phyloP scores from a whole-genome alignment of 805 yeast genomes.

The Dipodascus geniculatus region DNA sequence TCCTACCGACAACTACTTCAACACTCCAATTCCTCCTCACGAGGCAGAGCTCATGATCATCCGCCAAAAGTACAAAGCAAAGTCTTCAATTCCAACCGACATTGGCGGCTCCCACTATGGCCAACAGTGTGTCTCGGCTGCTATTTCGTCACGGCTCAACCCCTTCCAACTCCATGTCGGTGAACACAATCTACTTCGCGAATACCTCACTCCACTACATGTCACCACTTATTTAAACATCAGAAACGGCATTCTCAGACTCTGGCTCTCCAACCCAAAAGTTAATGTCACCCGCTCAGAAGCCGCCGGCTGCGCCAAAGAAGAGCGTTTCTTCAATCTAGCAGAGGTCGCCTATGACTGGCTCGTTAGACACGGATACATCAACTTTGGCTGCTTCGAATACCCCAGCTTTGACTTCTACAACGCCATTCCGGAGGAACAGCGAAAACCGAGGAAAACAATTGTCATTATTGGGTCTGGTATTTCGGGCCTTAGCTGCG shows the following conservation, averaged over 20 bases:
- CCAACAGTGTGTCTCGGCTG: slow-evolving; percentile 30
- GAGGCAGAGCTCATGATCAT: slow-evolving; percentile 15
- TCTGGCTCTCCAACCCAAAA: slow-evolving; percentile 32
- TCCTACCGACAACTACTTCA: slow-evolving; percentile 6
- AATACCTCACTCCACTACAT: slow-evolving; percentile 25
- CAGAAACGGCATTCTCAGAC: slow-evolving; percentile 30
- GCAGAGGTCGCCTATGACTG: slow-evolving; percentile 34
- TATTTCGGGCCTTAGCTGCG: slow-evolving; percentile 91
- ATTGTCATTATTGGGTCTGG: slow-evolving; percentile 91
- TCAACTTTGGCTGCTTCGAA: slow-evolving; percentile 31
- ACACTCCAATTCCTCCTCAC: slow-evolving; percentile 10
- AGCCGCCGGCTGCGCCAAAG: slow-evolving; percentile 32
- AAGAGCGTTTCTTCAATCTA: slow-evolving; percentile 26
- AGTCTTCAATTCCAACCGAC: slow-evolving; percentile 30
- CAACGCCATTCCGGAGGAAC: slow-evolving; percentile 16
- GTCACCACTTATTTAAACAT: slow-evolving; percentile 32
- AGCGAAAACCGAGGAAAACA: slow-evolving; percentile 25
- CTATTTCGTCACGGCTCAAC: slow-evolving; percentile 28
- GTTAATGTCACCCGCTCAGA: slow-evolving; percentile 30
- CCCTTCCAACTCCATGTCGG: slow-evolving; percentile 27
- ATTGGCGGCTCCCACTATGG: slow-evolving; percentile 25
- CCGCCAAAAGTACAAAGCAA: slow-evolving; percentile 25
- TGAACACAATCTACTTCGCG: slow-evolving; percentile 27
- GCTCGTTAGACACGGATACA: slow-evolving; percentile 31
- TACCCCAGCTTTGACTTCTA: slow-evolving; percentile 14